A percentile compares a stretch with the other conserved stretches of the same genome.
Evolutionary conservation across 441 rosid genomes (phyloP).

Genomic region (Croton setiger): DNA sequence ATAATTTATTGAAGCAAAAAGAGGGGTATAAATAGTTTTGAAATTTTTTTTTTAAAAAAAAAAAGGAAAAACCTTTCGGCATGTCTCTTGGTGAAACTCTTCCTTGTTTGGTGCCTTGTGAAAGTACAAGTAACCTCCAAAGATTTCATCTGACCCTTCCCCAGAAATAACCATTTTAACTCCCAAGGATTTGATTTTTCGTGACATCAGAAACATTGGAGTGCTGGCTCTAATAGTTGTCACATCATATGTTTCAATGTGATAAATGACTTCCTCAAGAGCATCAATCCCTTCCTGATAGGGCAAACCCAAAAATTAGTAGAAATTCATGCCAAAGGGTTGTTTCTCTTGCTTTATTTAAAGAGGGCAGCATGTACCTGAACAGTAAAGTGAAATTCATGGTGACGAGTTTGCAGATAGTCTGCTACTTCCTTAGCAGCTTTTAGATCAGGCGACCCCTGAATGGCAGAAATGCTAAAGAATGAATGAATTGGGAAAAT

Average conservation of each 20-base stretch:
- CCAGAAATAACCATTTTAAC: constrained; percentile 99
- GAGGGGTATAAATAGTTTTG: not conserved
- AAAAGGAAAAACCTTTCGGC: constrained; percentile 58
- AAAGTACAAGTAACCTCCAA: constrained; percentile 97
- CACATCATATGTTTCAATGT: constrained; percentile 93
- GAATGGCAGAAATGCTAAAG: constrained; percentile 23
- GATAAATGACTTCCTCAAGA: constrained; percentile 96
- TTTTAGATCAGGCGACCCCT: constrained; percentile 97
- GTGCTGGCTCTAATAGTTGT: constrained; percentile 98
- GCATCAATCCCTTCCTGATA: constrained; percentile 96
- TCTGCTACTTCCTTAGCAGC: constrained; percentile 97
- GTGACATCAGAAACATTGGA: constrained; percentile 99
- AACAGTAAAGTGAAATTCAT: constrained; percentile 92
- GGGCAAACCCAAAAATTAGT: constrained; percentile 7
- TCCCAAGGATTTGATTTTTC: constrained; percentile 96
- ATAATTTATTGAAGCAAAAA: constrained; percentile 13
- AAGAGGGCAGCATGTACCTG: constrained; percentile 47
- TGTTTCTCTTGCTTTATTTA: not conserved
- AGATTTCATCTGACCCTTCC: constrained; percentile 97
- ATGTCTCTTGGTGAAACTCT: constrained; percentile 92
- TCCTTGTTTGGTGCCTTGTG: constrained; percentile 98
- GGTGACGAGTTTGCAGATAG: constrained; percentile 91
- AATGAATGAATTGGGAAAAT: not conserved
- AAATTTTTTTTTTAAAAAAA: not conserved
- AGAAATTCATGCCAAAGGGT: not conserved